Evolutionary conservation across 345 rosid genomes (phyloP), one percentile per base, ranked within the genome.

Genomic region (Eucalyptus brandiana): DNA sequence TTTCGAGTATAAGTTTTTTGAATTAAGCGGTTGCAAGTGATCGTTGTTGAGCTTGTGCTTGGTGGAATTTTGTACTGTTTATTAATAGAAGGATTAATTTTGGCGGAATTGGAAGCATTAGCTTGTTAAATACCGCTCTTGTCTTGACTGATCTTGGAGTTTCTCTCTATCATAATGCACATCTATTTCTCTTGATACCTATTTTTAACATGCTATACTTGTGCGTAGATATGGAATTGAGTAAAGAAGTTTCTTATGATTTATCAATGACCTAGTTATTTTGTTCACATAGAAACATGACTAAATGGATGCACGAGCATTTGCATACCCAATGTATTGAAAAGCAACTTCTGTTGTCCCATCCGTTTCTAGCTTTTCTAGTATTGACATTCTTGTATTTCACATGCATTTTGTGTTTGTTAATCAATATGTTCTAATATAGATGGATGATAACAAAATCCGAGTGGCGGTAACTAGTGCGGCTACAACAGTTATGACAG

Each of bases 401-500:
- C 56, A 18, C 24, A 53, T 53, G 56, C 24, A 53, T 53, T 18
- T 53, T 53, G 56, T 18, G 24, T 53, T 53, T 53, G 24, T 1
- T 24, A 10, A 24, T 24, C 62, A 56, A 56, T 56, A 24, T 24
- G 13, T 56, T 56, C 6, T 24, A 24, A 56, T 56, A 56, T 56
- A 56, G 62, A 56, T 56, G 62, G 30, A 23, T 23, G 30, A 56
- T 56, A 56, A 56, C 6, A 56, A 56, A 56, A 56, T 56, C 30
- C 3, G 3, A 56, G 62, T 0, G 1, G 13, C 0, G 3, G 62
- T 56, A 56, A 56, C 30, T 9, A 10, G 30, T 56, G 62, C 3
- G 1, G 13, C 2, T 9, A 0, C 13, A 24, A 0, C 1, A 23
- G 3, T 56, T 56, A 56, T 56, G 62, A 56, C 0, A 24, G 2